Percentiles rank a stretch among this genome's conserved stretches.
Evolutionary conservation across 2,329 filamentous ascomycete species (phyloP).

Genomic region (Aspergillus arachidicola): DNA sequence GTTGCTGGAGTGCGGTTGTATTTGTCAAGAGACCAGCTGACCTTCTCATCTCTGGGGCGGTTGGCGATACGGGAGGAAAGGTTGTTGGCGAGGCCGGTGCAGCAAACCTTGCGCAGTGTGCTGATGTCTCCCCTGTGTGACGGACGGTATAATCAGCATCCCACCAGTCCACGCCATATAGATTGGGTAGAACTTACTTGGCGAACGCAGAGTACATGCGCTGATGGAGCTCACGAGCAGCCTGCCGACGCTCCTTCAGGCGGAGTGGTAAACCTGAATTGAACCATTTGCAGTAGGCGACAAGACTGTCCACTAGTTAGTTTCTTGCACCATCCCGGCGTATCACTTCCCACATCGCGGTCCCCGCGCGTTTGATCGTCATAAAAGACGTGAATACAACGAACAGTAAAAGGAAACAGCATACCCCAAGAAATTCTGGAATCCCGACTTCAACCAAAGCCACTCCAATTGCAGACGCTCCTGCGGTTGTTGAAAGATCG

Average conservation of each 20-base stretch:
- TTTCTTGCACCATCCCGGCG: not conserved
- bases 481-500: constrained; percentile 40
- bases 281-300: constrained; percentile 37
- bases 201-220: constrained; percentile 53
- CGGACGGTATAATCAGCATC: constrained; percentile 9
- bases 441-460: constrained; percentile 38
- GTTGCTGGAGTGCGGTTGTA: constrained; percentile 41
- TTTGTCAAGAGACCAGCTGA: constrained; percentile 42
- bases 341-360: not conserved
- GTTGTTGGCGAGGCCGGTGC: constrained; percentile 39
- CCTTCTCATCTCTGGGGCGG: constrained; percentile 33
- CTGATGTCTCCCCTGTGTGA: constrained; percentile 36
- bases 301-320: constrained; percentile 24
- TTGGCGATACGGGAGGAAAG: constrained; percentile 37
- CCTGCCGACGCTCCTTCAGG: constrained; percentile 36
- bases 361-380: not conserved
- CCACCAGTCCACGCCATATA: constrained; percentile 8
- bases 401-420: constrained; percentile 9
- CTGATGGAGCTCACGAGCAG: constrained; percentile 46
- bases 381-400: not conserved
- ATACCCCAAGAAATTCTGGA: constrained; percentile 40
- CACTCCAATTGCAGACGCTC: constrained; percentile 43
- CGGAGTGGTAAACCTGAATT: constrained; percentile 37
- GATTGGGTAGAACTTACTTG: constrained; percentile 35
- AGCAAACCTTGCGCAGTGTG: constrained; percentile 40